These are phyloP conservation scores for Jaltomata sinuosa DNA, from an alignment of 257 asterid genomes.

Conservation along the genomic window DNA sequence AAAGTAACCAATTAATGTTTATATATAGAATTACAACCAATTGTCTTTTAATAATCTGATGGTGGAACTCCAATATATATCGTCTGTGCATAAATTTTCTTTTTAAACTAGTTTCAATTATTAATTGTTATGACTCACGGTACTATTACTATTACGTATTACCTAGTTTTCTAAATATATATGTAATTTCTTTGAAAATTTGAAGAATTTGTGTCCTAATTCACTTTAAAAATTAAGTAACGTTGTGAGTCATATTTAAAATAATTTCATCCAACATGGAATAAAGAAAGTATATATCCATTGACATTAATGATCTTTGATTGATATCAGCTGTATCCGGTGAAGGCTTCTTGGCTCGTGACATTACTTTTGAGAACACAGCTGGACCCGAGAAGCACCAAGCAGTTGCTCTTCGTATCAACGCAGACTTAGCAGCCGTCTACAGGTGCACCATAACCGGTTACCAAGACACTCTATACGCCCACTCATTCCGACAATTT, in stretches of 20 bases:
- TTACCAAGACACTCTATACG: conserved; percentile 71
- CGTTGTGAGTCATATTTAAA: background rate
- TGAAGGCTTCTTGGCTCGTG: conserved; percentile 81
- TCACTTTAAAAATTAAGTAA: background rate
- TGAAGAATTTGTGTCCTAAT: background rate
- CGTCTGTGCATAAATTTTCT: background rate
- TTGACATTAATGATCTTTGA: background rate
- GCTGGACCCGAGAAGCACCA: conserved; percentile 82
- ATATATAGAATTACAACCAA: background rate
- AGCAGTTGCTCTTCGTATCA: conserved; percentile 83
- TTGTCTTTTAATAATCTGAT: background rate
- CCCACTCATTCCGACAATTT: conserved; percentile 74
- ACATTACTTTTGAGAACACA: conserved; percentile 60
- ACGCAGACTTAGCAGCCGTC: conserved; percentile 58
- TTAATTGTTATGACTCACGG: background rate
- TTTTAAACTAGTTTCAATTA: background rate
- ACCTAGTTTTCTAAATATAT: background rate
- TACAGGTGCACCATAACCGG: conserved; percentile 59
- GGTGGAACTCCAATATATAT: background rate
- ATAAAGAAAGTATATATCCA: background rate
- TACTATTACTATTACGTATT: background rate
- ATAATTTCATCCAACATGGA: background rate
- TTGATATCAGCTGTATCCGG: conserved; percentile 62
- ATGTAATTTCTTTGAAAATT: background rate
- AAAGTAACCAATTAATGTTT: background rate